phyloP scores from a whole-genome alignment of 305 asterid species.

The Rubia tinctorum region DNA sequence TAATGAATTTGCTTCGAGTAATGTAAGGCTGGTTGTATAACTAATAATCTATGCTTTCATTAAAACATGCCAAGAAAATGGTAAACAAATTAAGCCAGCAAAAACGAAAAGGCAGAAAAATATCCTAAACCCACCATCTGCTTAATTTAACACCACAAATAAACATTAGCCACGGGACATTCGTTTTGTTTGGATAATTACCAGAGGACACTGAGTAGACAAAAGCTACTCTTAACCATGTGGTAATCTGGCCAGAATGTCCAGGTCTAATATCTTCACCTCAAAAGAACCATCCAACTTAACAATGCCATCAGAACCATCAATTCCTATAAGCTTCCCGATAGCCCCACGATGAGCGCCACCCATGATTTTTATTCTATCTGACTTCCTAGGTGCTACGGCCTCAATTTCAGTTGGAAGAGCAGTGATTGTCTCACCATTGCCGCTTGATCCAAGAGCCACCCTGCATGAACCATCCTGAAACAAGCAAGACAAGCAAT shows the following conservation, averaged over 20 bases:
- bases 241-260: slow-evolving; percentile 61
- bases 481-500: slow-evolving; percentile 11
- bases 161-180: neutral
- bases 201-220: neutral
- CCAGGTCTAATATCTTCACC: slow-evolving; percentile 81
- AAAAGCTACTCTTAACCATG: neutral
- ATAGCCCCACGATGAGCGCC: slow-evolving; percentile 87
- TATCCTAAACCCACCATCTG: neutral
- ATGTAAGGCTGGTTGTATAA: neutral
- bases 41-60: neutral
- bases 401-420: slow-evolving; percentile 67
- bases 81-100: neutral
- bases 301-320: slow-evolving; percentile 91
- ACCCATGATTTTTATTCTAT: slow-evolving; percentile 84
- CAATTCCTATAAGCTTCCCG: slow-evolving; percentile 89
- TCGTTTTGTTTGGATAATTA: neutral
- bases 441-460: slow-evolving; percentile 72
- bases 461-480: slow-evolving; percentile 91
- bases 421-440: slow-evolving; percentile 59
- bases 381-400: slow-evolving; percentile 73
- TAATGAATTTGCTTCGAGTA: neutral
- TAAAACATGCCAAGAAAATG: neutral
- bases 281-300: slow-evolving; percentile 81
- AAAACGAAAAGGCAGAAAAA: too few species aligned
- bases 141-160: neutral